phyloP scores from a whole-genome alignment of 768 basidiomycete species.

The Mycena rosella region DNA sequence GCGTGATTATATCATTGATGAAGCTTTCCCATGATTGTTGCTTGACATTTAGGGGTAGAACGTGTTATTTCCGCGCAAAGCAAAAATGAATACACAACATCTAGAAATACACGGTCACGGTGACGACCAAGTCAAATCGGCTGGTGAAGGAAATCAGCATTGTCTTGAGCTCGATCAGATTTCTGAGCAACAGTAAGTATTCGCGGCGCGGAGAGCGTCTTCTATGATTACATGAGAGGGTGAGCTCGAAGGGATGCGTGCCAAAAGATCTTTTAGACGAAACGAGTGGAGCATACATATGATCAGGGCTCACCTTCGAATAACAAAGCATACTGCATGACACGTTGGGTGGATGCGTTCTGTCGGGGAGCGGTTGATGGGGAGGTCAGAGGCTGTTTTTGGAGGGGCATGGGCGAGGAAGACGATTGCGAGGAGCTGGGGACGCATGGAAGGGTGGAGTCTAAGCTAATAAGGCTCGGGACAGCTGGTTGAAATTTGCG shows the following conservation, averaged over 20 bases:
- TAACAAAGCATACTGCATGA: conserved; percentile 72
- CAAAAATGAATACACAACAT: no score
- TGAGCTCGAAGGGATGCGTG: conserved; percentile 60
- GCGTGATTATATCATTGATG: no score
- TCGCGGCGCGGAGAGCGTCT: conserved; percentile 61
- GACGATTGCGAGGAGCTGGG: neutral
- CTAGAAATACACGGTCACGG: neutral
- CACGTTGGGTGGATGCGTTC: conserved; percentile 72
- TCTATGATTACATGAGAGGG: conserved; percentile 60
- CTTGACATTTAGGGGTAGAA: no score
- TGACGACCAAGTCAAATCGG: conserved; percentile 6
- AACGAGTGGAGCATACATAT: neutral
- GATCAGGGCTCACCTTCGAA: conserved; percentile 61
- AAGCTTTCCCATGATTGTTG: no score
- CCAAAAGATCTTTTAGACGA: conserved; percentile 58
- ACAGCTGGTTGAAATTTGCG: conserved; percentile 19
- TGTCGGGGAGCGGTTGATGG: no score
- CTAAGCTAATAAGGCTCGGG: conserved; percentile 23
- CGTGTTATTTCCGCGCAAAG: no score
- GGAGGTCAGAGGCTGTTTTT: conserved; percentile 1
- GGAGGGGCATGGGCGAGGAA: neutral
- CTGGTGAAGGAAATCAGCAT: conserved; percentile 57
- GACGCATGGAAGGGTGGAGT: neutral
- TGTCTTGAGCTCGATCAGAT: conserved; percentile 64
- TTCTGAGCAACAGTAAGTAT: conserved; percentile 58